phyloP scores from a whole-genome alignment of 805 yeast species.

The Brettanomyces nanus region DNA sequence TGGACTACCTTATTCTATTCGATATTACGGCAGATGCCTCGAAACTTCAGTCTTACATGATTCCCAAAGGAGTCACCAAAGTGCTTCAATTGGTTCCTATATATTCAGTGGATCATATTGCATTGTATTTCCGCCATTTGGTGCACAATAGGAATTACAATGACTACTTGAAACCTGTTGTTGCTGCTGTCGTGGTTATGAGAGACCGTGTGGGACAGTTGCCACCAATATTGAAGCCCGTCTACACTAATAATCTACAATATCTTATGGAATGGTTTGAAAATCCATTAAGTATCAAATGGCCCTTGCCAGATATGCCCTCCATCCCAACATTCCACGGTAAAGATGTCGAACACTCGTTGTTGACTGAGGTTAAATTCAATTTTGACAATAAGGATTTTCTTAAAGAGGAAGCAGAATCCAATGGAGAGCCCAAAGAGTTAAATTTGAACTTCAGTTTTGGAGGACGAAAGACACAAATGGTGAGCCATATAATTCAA shows the following conservation, averaged over 20 bases:
- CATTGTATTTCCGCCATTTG: conserved; percentile 35
- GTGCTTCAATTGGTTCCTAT: conserved; percentile 65
- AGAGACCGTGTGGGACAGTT: conserved; percentile 76
- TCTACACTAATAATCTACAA: conserved; percentile 56
- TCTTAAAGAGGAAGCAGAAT: conserved; percentile 24
- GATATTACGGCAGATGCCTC: conserved; percentile 24
- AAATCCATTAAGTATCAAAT: conserved; percentile 29
- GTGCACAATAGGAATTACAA: conserved; percentile 19
- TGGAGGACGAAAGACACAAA: conserved; percentile 14
- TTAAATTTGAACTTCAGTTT: conserved; percentile 12
- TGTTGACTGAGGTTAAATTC: conserved; percentile 66
- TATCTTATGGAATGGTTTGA: conserved; percentile 56
- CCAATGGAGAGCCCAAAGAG: conserved; percentile 9
- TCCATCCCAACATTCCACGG: conserved; percentile 54
- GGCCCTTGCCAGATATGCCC: conserved; percentile 79
- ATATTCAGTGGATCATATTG: conserved; percentile 79
- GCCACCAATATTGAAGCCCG: conserved; percentile 72
- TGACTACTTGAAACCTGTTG: conserved; percentile 50
- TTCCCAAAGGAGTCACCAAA: conserved; percentile 20
- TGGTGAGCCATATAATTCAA: conserved; percentile 26
- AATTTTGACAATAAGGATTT: conserved; percentile 45
- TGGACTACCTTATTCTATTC: conserved; percentile 25
- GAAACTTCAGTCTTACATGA: conserved; percentile 8
- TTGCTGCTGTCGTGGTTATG: conserved; percentile 76
- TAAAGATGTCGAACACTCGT: conserved; percentile 70